phyloP scores from a whole-genome alignment of 179 eudicot genomes.

The Pouteria campechiana region DNA sequence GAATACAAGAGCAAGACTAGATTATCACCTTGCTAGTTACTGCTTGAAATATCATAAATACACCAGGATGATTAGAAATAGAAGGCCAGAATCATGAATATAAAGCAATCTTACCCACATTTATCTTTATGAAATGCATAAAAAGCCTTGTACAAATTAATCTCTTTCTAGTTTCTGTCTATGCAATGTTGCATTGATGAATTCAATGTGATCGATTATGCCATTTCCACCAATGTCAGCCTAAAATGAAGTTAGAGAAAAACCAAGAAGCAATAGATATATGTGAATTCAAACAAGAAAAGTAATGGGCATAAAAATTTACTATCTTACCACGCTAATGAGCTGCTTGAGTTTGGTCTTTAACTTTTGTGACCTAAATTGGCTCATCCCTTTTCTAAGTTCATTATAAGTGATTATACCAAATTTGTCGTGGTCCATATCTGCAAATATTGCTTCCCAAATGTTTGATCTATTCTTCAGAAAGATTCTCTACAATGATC shows the following conservation, averaged over 20 bases:
- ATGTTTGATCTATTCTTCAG: too few species aligned
- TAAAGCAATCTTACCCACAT: neutral
- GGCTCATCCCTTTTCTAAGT: neutral
- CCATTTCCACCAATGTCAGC: conserved; percentile 6
- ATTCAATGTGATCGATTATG: conserved; percentile 1
- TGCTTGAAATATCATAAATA: too few species aligned
- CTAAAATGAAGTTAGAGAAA: neutral
- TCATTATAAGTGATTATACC: too few species aligned
- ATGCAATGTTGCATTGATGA: conserved; percentile 6
- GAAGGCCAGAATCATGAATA: too few species aligned
- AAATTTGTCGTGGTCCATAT: neutral
- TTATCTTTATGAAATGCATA: conserved; percentile 1
- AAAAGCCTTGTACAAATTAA: neutral
- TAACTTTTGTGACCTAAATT: neutral
- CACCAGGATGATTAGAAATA: too few species aligned
- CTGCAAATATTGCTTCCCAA: conserved; percentile 1
- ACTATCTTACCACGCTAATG: neutral
- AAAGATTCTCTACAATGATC: too few species aligned
- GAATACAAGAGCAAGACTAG: too few species aligned
- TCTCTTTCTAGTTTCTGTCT: neutral
- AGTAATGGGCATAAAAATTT: too few species aligned
- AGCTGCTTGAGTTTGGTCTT: neutral
- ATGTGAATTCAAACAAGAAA: neutral
- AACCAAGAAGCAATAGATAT: too few species aligned
- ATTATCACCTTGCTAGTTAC: too few species aligned